These are phyloP conservation scores for Saururus chinensis DNA, from an alignment of 164 flowering plant species.

Conservation along the genomic window DNA sequence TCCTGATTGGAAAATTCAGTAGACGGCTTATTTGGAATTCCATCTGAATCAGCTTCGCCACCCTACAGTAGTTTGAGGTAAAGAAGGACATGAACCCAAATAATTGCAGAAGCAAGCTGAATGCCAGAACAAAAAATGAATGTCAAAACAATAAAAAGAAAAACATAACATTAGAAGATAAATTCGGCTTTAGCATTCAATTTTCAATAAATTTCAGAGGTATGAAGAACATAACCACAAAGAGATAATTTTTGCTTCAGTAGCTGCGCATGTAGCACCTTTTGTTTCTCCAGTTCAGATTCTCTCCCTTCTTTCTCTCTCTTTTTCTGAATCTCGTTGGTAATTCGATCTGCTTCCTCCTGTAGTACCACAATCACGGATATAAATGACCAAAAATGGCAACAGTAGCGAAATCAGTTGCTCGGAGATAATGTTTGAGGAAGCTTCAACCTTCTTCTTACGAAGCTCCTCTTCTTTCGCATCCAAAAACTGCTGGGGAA, in stretches of 20 bases:
- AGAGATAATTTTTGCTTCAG: background rate
- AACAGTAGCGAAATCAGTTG: background rate
- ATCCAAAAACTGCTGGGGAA: constrained; percentile 93
- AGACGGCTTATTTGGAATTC: constrained; percentile 20
- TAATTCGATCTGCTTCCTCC: constrained; percentile 69
- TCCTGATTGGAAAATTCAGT: constrained; percentile 25
- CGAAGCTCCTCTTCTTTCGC: constrained; percentile 84
- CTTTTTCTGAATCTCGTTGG: constrained; percentile 60
- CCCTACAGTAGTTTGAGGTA: constrained; percentile 99
- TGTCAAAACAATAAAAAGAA: constrained; percentile 43
- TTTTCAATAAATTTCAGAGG: background rate
- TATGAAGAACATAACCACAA: background rate
- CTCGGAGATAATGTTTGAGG: background rate
- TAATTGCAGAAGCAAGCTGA: constrained; percentile 99
- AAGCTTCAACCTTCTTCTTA: constrained; percentile 60
- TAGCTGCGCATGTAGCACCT: constrained; percentile 12
- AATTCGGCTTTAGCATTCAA: background rate
- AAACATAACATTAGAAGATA: background rate
- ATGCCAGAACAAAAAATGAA: constrained; percentile 44
- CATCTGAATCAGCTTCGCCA: constrained; percentile 33
- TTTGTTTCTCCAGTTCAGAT: constrained; percentile 36
- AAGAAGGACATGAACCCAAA: constrained; percentile 99
- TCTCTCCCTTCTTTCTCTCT: constrained; percentile 52
- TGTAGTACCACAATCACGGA: constrained; percentile 12
- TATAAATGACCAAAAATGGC: background rate